A percentile compares a stretch with the other conserved stretches of the same genome.
These are phyloP conservation scores for Pseudoscleropodium purum DNA, from an alignment of 225 moss, liverwort and hornwort genomes.

Conservation along the genomic window DNA sequence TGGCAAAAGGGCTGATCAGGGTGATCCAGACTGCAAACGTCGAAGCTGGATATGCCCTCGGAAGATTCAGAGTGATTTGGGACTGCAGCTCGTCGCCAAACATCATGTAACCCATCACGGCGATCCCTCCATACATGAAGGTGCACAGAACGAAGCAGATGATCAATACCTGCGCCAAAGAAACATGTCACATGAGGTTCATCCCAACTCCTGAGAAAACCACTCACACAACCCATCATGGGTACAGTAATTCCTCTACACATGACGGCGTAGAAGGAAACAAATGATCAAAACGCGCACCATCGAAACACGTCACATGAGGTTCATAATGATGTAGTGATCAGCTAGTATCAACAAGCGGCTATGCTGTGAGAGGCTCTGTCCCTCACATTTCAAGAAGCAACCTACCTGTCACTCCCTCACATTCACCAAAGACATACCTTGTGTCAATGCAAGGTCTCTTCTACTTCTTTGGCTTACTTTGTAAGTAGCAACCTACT, in stretches of 20 bases:
- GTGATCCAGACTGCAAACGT: slow-evolving; percentile 72
- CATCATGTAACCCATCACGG: slow-evolving; percentile 77
- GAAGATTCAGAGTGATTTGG: slow-evolving; percentile 77
- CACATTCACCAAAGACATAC: neutral
- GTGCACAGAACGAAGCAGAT: slow-evolving; percentile 64
- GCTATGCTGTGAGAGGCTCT: neutral
- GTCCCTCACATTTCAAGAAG: neutral
- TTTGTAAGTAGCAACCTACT: neutral
- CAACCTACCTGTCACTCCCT: neutral
- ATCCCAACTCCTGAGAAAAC: neutral
- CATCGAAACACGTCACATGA: neutral
- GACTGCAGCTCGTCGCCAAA: slow-evolving; percentile 66
- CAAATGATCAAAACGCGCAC: slow-evolving; percentile 50
- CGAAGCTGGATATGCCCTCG: slow-evolving; percentile 37
- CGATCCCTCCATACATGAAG: slow-evolving; percentile 71
- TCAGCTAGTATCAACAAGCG: neutral
- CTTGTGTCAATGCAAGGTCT: neutral
- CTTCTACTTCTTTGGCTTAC: neutral
- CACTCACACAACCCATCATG: neutral
- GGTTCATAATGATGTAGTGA: neutral
- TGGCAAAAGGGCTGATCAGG: slow-evolving; percentile 75
- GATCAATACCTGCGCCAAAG: slow-evolving; percentile 51
- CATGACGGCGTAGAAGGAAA: neutral
- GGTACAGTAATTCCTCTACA: neutral
- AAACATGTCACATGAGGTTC: neutral